Conservation (phyloP, 2,329 filamentous ascomycete genomes). For the Metarhizium album region DNA sequence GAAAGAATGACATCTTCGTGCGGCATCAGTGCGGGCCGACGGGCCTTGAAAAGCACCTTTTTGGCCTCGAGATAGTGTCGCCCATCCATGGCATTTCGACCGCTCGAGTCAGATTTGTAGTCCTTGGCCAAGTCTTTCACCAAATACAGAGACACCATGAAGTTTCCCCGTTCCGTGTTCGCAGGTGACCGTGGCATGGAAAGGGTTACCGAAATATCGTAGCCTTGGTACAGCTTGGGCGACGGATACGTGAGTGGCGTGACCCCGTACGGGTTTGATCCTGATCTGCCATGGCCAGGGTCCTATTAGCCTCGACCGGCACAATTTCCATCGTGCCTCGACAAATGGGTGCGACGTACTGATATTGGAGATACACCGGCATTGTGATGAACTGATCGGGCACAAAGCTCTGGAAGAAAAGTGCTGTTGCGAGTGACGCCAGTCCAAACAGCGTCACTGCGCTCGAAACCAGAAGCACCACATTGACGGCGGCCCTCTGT, state of each 20-base stretch:
- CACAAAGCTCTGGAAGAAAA: conserved; percentile 47
- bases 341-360: conserved; percentile 27
- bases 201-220: conserved; percentile 71
- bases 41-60: conserved; percentile 47
- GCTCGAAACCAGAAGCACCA: conserved; percentile 31
- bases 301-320: conserved; percentile 7
- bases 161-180: conserved; percentile 76
- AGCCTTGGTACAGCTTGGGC: conserved; percentile 63
- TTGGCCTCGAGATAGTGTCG: conserved; percentile 25
- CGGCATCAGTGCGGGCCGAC: conserved; percentile 67
- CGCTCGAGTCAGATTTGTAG: background rate
- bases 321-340: background rate
- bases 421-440: conserved; percentile 36
- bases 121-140: conserved; percentile 27
- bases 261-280: conserved; percentile 42
- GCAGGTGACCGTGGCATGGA: conserved; percentile 65
- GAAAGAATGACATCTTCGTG: conserved; percentile 65
- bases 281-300: conserved; percentile 27
- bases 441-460: conserved; percentile 35
- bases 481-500: conserved; percentile 38
- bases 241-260: conserved; percentile 34
- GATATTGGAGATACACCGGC: conserved; percentile 48
- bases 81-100: conserved; percentile 5
- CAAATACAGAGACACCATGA: conserved; percentile 79
- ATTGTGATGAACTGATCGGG: conserved; percentile 41